Evolutionary conservation across 352 stramenopile genomes (phyloP), one percentile per base, ranked within the genome.

Genomic region (Globisporangium solare): DNA sequence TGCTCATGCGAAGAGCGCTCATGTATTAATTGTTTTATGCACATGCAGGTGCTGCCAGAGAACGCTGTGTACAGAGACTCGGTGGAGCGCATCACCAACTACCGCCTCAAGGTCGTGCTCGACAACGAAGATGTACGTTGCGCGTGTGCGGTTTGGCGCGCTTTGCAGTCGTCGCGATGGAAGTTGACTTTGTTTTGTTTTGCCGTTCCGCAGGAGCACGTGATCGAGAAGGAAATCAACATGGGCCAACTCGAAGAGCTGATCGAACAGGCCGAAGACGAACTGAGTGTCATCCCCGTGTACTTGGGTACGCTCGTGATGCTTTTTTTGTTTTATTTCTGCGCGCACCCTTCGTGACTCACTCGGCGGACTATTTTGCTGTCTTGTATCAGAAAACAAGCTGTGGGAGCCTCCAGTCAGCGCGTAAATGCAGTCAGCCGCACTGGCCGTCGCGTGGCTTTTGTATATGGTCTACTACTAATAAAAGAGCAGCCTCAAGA

Each of bases 181-280:
- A 27, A 27, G 41, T 17, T 39, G 24, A 12, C 15, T 48, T 8
- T 17, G 11, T 37, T 8, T 47, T 22, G 17, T 11, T 27, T 35
- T 58, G 24, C 17, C 42, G 42, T 27, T 35, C 5, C 37, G 13
- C 43, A 95, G 77, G 86, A 95, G 67, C 63, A 77, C 45, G 68
- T 74, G 31, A 92, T 95, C 67, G 86, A 95, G 66, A 81, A 79
- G 55, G 73, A 76, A 58, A 93, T 95, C 63, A 92, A 90, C 73
- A 93, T 85, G 65, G 86, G 86, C 13, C 86, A 95, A 64, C 69
- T 95, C 40, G 86, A 95, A 60, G 83, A 94, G 64, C 74, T 95
- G 48, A 92, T 95, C 39, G 83, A 92, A 51, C 83, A 95, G 72
- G 84, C 84, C 4, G 77, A 94, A 56, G 84, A 94, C 60, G 84